These are phyloP conservation scores for Chlorella sp. DNA, from an alignment of 139 green algal species.

Conservation along the genomic window DNA sequence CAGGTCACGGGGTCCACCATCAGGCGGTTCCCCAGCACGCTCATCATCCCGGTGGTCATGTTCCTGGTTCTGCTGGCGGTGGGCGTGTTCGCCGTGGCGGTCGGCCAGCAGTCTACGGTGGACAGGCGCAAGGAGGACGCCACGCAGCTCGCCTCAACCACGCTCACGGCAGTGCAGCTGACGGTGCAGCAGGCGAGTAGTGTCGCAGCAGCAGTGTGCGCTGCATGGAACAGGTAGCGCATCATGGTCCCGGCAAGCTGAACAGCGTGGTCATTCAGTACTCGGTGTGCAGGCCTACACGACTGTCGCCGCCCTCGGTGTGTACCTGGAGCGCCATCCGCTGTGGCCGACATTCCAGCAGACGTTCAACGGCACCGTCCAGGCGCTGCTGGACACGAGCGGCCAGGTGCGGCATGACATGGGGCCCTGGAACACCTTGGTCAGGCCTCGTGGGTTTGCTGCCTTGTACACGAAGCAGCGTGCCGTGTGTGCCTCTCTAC, in stretches of 20 bases:
- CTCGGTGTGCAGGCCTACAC: background rate
- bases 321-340: background rate
- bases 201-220: too few relatives aligned
- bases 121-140: background rate
- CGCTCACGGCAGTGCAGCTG: background rate
- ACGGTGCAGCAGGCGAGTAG: background rate
- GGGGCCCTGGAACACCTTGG: too few relatives aligned
- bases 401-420: background rate
- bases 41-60: background rate
- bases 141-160: background rate
- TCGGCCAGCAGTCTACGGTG: background rate
- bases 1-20: background rate
- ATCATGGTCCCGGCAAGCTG: too few relatives aligned
- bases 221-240: too few relatives aligned
- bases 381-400: background rate
- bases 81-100: background rate
- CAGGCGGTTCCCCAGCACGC: background rate
- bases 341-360: background rate
- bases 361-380: background rate
- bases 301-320: background rate
- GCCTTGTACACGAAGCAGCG: too few relatives aligned
- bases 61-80: background rate
- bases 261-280: too few relatives aligned
- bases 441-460: too few relatives aligned
- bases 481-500: too few relatives aligned